Conservation (phyloP, 148 eudicot species). For the Amaranthus palmeri region DNA sequence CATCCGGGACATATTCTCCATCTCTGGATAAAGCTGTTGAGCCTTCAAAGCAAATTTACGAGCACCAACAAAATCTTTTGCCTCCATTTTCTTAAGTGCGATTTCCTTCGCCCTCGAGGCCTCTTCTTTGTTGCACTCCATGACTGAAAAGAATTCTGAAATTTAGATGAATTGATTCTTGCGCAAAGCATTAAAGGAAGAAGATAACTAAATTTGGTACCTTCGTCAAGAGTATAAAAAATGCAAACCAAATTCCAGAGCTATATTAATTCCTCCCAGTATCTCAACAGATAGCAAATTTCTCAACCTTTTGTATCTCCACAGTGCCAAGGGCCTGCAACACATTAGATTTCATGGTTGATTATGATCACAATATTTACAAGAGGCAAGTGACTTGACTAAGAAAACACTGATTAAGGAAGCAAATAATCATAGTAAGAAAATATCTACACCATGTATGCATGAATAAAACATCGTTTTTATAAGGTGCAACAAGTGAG, state of each 20-base stretch:
- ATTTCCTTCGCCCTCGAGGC: constrained; percentile 66
- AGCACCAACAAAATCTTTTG: constrained; percentile 58
- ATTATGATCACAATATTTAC: background rate
- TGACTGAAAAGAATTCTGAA: constrained; percentile 25
- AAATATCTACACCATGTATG: background rate
- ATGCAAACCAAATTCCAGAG: constrained; percentile 17
- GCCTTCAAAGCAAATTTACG: constrained; percentile 59
- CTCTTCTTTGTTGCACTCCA: constrained; percentile 96
- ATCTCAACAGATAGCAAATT: constrained; percentile 7
- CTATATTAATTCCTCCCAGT: constrained; percentile 9
- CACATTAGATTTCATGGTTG: background rate
- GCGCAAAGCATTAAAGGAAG: background rate
- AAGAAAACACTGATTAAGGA: too few species aligned
- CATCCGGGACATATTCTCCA: constrained; percentile 59
- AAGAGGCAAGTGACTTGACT: too few species aligned
- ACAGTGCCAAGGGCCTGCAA: constrained; percentile 20
- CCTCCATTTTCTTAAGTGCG: constrained; percentile 60
- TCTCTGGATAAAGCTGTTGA: constrained; percentile 59
- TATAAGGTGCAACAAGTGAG: background rate
- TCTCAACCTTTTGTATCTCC: constrained; percentile 9
- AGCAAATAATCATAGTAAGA: background rate
- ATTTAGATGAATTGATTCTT: background rate
- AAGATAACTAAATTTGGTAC: background rate
- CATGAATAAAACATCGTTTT: background rate
- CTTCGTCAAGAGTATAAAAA: constrained; percentile 16